Base-by-base conservation (phyloP, 2,329 filamentous ascomycete species). In the Penicillium sumatraense region DNA sequence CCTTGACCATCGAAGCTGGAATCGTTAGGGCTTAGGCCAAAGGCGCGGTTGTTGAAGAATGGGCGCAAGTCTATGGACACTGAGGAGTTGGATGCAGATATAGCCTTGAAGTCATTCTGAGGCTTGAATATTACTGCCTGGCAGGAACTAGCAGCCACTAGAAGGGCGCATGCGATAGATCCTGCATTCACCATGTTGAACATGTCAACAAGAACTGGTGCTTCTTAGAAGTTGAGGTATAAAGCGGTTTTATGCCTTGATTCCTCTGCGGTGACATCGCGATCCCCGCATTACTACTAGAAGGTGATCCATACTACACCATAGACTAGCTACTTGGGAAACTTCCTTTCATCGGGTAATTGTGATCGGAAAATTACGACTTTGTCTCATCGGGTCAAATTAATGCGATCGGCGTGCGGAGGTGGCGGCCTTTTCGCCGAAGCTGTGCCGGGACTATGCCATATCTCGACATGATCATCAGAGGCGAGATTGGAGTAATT, bases 41-140 rank as follows among this genome's bases (percentile, higher is more conserved):
- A 76, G 0, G 65, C 73, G 23, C 71, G 67, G 46, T 75, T 76
- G 57, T 75, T 72, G 58, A 67, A 59, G n/a, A 49, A 57, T 8
- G 51, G 46, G 8, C 48, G 40, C 20, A 59, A n/a, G 29, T 62
- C 49, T n/a, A 63, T 35, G 1, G 62, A 24, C 5, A 64, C 51
- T 7, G 61, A 58, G 6, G 33, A 7, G 49, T 57, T 59, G 3
- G 21, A 14, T 11, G 47, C 48, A 10, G 54, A 59, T 1, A 61
- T 16, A 5, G 35, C 46, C 36, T 56, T 31, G 8, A 58, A 61
- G 8, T 59, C 54, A 53, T 63, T 63, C 18, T 62, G 60, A 9
- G 62, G 62, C 23, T 63, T 62, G 38, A 64, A 64, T 3, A 64
- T 40, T 3, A 61, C 62, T 3, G 48, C 54, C 23, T 45, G n/a